A percentile compares a stretch with the other conserved stretches of the same genome.
Evolutionary conservation across 768 basidiomycete species (phyloP).

Genomic region (Leccinum imitatum): DNA sequence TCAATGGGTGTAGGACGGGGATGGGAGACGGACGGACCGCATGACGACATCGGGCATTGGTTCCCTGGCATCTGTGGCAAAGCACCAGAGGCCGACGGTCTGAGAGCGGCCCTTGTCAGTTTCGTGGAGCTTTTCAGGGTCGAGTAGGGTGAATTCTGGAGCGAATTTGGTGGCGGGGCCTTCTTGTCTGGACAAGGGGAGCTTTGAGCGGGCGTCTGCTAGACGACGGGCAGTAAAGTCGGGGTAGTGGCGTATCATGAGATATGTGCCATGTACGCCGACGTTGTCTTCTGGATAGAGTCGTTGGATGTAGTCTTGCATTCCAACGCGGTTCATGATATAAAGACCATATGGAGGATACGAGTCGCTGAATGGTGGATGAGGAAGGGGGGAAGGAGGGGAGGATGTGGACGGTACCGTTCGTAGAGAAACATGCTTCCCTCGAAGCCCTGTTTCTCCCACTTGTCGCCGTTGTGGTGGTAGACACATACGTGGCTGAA

Average conservation of each 20-base stretch:
- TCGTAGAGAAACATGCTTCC: slow-evolving; percentile 91
- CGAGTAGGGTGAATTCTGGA: slow-evolving; percentile 42
- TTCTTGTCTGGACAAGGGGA: slow-evolving; percentile 26
- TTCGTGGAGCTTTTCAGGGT: slow-evolving; percentile 43
- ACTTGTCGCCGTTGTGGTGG: slow-evolving; percentile 69
- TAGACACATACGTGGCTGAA: slow-evolving; percentile 87
- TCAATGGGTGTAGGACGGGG: background rate
- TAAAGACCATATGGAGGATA: slow-evolving; percentile 86
- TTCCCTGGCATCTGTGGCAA: slow-evolving; percentile 66
- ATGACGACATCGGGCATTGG: slow-evolving; percentile 69
- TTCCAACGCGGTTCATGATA: slow-evolving; percentile 79
- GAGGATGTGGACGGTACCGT: slow-evolving; percentile 42
- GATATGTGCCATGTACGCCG: slow-evolving; percentile 55
- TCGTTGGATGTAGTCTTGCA: slow-evolving; percentile 66
- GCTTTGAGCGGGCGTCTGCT: slow-evolving; percentile 32
- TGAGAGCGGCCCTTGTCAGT: slow-evolving; percentile 55
- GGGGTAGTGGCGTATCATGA: slow-evolving; percentile 74
- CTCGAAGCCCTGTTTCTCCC: slow-evolving; percentile 83
- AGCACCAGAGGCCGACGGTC: slow-evolving; percentile 77
- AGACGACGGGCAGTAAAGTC: slow-evolving; percentile 58
- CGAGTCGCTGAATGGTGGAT: slow-evolving; percentile 46
- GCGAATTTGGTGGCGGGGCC: slow-evolving; percentile 48
- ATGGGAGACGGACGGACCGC: slow-evolving; percentile 43
- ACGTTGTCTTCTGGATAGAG: slow-evolving; percentile 80
- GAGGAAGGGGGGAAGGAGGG: slow-evolving; percentile 6